phyloP scores from a whole-genome alignment of 345 rosid genomes.

The Eucalyptus albens region DNA sequence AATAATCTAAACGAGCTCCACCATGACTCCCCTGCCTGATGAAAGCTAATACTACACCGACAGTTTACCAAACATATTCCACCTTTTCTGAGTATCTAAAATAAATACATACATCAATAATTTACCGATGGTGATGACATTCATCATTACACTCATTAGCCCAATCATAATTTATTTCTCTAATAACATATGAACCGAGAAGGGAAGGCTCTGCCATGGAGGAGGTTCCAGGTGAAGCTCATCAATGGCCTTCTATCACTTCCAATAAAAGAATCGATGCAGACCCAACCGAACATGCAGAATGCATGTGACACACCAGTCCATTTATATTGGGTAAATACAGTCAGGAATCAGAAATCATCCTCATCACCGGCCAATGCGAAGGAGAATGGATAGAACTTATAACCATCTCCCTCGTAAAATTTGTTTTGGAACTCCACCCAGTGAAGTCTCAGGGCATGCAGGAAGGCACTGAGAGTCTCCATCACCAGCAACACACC shows the following conservation, averaged over 20 bases:
- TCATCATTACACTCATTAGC: background rate
- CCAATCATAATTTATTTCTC: background rate
- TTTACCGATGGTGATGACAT: background rate
- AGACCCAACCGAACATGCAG: background rate
- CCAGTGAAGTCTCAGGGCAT: slow-evolving; percentile 97
- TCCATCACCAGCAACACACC: slow-evolving; percentile 96
- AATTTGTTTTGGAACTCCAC: slow-evolving; percentile 96
- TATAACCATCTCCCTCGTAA: slow-evolving; percentile 96
- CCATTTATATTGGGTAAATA: background rate
- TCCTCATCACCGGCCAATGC: slow-evolving; percentile 34
- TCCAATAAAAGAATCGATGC: slow-evolving; percentile 17
- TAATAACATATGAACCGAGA: background rate
- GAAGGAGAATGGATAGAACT: slow-evolving; percentile 75
- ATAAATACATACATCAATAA: background rate
- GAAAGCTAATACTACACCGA: background rate
- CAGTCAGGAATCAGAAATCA: slow-evolving; percentile 15
- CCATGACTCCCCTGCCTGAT: background rate
- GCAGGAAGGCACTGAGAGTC: slow-evolving; percentile 92
- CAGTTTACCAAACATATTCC: background rate
- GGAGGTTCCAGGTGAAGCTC: background rate
- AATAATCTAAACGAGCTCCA: background rate
- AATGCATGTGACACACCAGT: background rate
- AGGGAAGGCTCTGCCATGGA: background rate
- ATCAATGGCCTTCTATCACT: background rate
- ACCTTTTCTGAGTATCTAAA: background rate